A percentile compares a stretch with the other conserved stretches of the same genome.
phyloP scores from a whole-genome alignment of 2,329 filamentous ascomycete species.

The Paecilomyces sp. region DNA sequence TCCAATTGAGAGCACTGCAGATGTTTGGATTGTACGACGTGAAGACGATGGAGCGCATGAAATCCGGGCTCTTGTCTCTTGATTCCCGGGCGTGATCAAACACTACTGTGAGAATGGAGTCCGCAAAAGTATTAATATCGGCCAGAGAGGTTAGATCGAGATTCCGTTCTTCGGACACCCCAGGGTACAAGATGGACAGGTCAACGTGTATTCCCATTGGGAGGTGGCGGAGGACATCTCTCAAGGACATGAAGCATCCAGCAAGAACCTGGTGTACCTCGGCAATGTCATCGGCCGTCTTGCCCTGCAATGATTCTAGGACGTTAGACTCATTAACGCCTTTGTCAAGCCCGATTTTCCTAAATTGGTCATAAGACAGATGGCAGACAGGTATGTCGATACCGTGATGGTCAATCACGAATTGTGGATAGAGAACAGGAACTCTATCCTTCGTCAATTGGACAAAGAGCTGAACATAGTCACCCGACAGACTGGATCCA shows the following conservation, averaged over 20 bases:
- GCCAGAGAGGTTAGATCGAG: conserved; percentile 65
- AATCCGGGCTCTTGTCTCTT: conserved; percentile 59
- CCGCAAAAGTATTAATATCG: conserved; percentile 81
- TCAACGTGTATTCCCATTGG: conserved; percentile 80
- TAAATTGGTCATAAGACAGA: conserved; percentile 58
- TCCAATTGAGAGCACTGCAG: conserved; percentile 96
- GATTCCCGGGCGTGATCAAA: conserved; percentile 80
- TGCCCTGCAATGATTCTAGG: conserved; percentile 21
- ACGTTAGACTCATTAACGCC: conserved; percentile 19
- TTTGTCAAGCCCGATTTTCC: conserved; percentile 35
- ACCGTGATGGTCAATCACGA: conserved; percentile 68
- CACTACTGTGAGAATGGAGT: conserved; percentile 73
- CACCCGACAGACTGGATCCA: conserved; percentile 89
- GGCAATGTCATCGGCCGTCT: conserved; percentile 42
- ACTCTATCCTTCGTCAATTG: conserved; percentile 84
- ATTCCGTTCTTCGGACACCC: conserved; percentile 61
- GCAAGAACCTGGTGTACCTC: conserved; percentile 66
- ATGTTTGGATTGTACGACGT: conserved; percentile 86
- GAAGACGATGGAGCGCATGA: conserved; percentile 82
- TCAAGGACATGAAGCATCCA: conserved; percentile 69
- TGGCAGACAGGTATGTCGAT: conserved; percentile 77
- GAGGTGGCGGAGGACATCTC: conserved; percentile 67
- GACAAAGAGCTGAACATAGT: conserved; percentile 86
- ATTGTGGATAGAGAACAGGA: conserved; percentile 79
- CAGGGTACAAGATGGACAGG: conserved; percentile 85